Conservation (phyloP, 139 green algal genomes). For the Edaphochlamys debaryana region DNA sequence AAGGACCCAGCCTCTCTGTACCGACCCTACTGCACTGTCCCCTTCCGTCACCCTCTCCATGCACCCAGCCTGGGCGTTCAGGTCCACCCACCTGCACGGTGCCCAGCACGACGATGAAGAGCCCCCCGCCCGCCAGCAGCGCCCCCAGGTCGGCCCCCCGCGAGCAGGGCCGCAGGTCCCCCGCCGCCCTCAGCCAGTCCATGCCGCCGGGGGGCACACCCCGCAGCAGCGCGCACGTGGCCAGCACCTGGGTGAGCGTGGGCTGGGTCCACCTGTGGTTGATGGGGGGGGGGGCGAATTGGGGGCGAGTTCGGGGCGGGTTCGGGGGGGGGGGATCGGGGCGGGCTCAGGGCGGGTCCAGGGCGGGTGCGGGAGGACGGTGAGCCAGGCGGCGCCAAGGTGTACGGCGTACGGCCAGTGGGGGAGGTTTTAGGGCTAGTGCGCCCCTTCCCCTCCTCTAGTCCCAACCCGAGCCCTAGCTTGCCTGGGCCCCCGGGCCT, state of each 20-base stretch:
- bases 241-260: constrained; percentile 22
- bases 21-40: no score
- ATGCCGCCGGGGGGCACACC: neutral
- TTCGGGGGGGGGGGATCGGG: no score
- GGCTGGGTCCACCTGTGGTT: constrained; percentile 36
- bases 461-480: no score
- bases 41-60: no score
- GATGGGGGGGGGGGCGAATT: neutral
- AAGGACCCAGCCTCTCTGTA: no score
- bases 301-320: neutral
- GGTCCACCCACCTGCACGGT: constrained; percentile 39
- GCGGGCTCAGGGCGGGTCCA: no score
- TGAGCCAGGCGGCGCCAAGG: no score
- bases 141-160: constrained; percentile 30
- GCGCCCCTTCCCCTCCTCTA: no score
- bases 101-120: constrained; percentile 56
- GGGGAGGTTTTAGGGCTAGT: no score
- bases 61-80: no score
- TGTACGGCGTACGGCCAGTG: no score
- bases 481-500: constrained; percentile 73
- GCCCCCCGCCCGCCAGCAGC: constrained; percentile 1
- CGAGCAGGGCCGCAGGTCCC: constrained; percentile 30
- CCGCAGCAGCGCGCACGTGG: constrained; percentile 21
- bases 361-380: no score
- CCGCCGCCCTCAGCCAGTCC: constrained; percentile 33